Evolutionary conservation across 176 grass and related monocot genomes (phyloP).

Genomic region (Ananas comosus): DNA sequence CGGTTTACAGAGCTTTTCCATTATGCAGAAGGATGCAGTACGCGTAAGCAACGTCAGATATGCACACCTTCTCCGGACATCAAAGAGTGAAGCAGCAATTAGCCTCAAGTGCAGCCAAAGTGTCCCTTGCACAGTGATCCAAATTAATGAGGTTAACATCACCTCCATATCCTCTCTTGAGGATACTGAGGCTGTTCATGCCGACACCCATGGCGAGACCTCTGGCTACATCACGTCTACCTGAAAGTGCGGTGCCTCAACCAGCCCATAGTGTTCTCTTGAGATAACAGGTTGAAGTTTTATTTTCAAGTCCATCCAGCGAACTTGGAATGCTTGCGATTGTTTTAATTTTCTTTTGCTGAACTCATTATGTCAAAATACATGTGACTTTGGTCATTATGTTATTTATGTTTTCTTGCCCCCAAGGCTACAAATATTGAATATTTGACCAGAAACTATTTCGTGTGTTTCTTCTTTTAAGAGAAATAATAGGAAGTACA

Average conservation of each 20-base stretch:
- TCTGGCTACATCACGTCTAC: not conserved
- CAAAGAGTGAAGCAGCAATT: conserved; percentile 20
- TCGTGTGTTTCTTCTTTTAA: no score
- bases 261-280: no score
- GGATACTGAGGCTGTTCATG: not conserved
- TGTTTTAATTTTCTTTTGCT: no score
- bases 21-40: conserved; percentile 34
- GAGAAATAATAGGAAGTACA: no score
- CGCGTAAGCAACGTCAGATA: conserved; percentile 35
- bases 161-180: conserved; percentile 15
- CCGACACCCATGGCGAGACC: not conserved
- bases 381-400: no score
- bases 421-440: no score
- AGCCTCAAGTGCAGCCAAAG: conserved; percentile 36
- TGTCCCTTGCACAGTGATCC: conserved; percentile 30
- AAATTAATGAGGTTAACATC: conserved; percentile 24
- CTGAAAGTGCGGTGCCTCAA: not conserved
- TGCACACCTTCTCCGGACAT: conserved; percentile 40
- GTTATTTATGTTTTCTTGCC: no score
- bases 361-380: no score
- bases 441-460: no score
- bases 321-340: no score
- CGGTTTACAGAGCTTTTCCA: not conserved
- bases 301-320: no score
- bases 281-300: no score